Evolutionary conservation across 2,329 filamentous ascomycete species (phyloP), one percentile per base, ranked within the genome.

Genomic region (Arthrocladium fulminans): DNA sequence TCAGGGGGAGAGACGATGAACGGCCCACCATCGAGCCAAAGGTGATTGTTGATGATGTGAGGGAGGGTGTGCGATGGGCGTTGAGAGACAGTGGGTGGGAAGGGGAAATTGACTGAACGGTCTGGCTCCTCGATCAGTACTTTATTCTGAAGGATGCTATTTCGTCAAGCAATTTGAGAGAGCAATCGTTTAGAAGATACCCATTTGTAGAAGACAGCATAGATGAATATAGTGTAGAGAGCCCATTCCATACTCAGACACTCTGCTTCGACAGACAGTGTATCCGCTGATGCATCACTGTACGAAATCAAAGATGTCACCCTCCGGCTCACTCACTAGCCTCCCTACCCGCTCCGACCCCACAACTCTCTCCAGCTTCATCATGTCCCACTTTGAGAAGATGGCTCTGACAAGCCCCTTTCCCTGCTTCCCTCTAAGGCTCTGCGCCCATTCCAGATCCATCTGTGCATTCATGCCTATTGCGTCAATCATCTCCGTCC

Each of bases 221-320:
- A 29, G 27, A 29, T n/a, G n/a, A n/a, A n/a, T n/a, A n/a, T n/a
- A n/a, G n/a, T n/a, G n/a, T n/a, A n/a, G n/a, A n/a, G n/a, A n/a
- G n/a, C n/a, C n/a, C n/a, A n/a, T n/a, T n/a, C n/a, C n/a, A n/a
- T n/a, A n/a, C n/a, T n/a, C n/a, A n/a, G n/a, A n/a, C n/a, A n/a
- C n/a, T n/a, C n/a, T n/a, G n/a, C n/a, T 29, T 13, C 7, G 27
- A 29, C 13, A 29, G 27, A 29, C 27, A 29, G 7, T 38, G 17
- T 17, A 42, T 24, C 7, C 13, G 27, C 7, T 29, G 27, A 29
- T 13, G 13, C 13, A 13, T 29, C 7, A 29, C 25, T 34, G 42
- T 29, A 94, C 74, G 74, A 97, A 97, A 63, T 95, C 89, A 77
- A 97, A 98, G 1, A 86, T 92, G 76, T 97, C 90, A 2, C 78